Evolutionary conservation across 305 asterid species (phyloP), one percentile per base, ranked within the genome.

Genomic region (Fraxinus albicans): DNA sequence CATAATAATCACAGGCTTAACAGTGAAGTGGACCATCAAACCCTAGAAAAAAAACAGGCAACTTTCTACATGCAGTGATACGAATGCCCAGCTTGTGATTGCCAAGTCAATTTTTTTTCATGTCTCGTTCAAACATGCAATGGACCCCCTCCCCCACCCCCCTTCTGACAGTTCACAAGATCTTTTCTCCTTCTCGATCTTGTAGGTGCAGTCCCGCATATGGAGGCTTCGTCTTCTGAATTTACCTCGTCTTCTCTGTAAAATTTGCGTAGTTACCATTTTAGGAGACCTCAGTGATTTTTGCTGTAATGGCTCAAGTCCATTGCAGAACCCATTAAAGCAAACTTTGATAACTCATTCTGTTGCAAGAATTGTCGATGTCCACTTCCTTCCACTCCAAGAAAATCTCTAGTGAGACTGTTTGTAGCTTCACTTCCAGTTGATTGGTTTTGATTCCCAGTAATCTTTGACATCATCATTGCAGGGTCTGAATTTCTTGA

Each of bases 91-190:
- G 82, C 89, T 89, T 85, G 93, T 89, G 87, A 89, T 87, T 84
- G 92, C 90, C 90, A 86, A 35, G 83, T 85, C 87, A 80, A 83
- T 85, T 81, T 88, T 86, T 84, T 92, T 89, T 6, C 92, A 92
- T 83, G 92, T 91, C 97, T 82, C 89, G 84, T 87, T 89, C 92
- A 82, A 69, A 80, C 90, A 84, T 84, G 81, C 90, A 83, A 85
- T 77, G 88, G 87, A 4, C 87, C 90, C 86, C 83, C n/a, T 23
- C 8, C 80, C 35, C 31, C 31, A 29, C 81, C 10, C 65, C 83
- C 8, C 13, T 77, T 89, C 95, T 89, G 98, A 90, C 97, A 92
- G 23, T 88, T 92, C 98, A 94, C 97, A 92, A 90, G 95, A 90
- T 92, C 92, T 88, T 90, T 86, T 93, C 86, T 86, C 87, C 87